Conservation (phyloP, 768 basidiomycete genomes). For the Suillus bovinus region DNA sequence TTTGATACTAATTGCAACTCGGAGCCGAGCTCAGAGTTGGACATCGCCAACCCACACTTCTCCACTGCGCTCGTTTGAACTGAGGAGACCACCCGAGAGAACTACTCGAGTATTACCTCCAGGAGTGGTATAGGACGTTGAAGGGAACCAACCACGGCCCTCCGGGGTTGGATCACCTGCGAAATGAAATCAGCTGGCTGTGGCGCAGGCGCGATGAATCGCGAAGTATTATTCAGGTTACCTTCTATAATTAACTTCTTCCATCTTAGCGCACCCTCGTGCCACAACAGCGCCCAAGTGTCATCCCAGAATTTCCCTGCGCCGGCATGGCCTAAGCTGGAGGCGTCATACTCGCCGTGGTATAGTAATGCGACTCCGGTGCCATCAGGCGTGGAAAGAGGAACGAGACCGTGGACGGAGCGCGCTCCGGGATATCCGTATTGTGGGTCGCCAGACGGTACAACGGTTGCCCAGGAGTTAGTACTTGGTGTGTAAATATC, state of each 20-base stretch:
- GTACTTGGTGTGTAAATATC: slow-evolving; percentile 36
- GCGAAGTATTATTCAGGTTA: too few relatives aligned
- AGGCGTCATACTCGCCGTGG: slow-evolving; percentile 38
- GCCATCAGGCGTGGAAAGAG: slow-evolving; percentile 15
- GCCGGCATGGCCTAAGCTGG: slow-evolving; percentile 38
- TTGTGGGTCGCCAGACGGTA: slow-evolving; percentile 25
- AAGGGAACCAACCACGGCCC: slow-evolving; percentile 46
- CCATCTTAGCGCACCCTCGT: slow-evolving; percentile 25
- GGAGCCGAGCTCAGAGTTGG: slow-evolving; percentile 13
- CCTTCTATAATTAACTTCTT: slow-evolving; percentile 21
- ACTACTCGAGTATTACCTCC: slow-evolving; percentile 29
- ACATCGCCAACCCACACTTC: slow-evolving; percentile 44
- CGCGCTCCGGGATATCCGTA: slow-evolving; percentile 33
- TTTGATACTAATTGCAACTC: too few relatives aligned
- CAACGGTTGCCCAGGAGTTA: slow-evolving; percentile 24
- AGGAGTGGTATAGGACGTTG: slow-evolving; percentile 25
- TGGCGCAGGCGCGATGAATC: background rate
- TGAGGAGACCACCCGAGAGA: slow-evolving; percentile 42
- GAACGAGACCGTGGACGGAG: slow-evolving; percentile 37
- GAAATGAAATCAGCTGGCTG: background rate
- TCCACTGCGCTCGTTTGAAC: slow-evolving; percentile 41
- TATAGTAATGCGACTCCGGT: slow-evolving; percentile 32
- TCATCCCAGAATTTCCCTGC: slow-evolving; percentile 44
- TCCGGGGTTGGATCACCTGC: slow-evolving; percentile 23
- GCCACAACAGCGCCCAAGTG: slow-evolving; percentile 35